Conservation (phyloP, 2,329 filamentous ascomycete genomes). For the Catunica adiposa region DNA sequence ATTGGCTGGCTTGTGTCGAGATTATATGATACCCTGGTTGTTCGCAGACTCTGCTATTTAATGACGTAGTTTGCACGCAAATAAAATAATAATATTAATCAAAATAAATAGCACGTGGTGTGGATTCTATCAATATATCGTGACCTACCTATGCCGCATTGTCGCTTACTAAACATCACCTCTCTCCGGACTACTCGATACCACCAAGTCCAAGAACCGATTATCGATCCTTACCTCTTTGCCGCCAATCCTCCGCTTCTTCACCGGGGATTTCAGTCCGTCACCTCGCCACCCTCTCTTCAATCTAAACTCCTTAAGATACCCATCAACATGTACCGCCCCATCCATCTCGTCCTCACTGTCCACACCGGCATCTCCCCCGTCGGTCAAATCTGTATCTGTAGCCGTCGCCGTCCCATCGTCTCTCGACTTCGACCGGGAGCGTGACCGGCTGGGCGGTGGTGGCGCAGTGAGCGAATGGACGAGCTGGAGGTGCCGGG, state of each 20-base stretch:
- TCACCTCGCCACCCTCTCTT: conserved; percentile 31
- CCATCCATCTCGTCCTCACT: conserved; percentile 41
- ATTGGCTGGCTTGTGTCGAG: conserved; percentile 1
- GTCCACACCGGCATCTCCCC: conserved; percentile 20
- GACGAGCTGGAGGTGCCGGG: conserved; percentile 24
- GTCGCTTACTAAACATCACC: neutral
- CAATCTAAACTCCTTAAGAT: conserved; percentile 38
- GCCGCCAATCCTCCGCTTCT: neutral
- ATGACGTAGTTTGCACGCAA: too few species aligned
- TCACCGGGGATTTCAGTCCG: conserved; percentile 15
- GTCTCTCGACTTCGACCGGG: conserved; percentile 21
- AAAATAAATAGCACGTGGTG: too few species aligned
- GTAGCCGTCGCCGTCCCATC: conserved; percentile 10
- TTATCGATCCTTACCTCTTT: neutral
- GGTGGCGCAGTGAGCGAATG: conserved; percentile 19
- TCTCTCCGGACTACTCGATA: neutral
- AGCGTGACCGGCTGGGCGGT: neutral
- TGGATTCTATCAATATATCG: too few species aligned
- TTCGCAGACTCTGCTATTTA: too few species aligned
- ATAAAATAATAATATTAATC: neutral
- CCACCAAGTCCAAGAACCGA: neutral
- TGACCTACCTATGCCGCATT: neutral
- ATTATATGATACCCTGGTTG: conserved; percentile 10
- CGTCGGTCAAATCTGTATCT: neutral
- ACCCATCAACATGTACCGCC: conserved; percentile 52